phyloP scores from a whole-genome alignment of 1,284 basidiomycete species.

The Pseudozyma tsukubaensis region DNA sequence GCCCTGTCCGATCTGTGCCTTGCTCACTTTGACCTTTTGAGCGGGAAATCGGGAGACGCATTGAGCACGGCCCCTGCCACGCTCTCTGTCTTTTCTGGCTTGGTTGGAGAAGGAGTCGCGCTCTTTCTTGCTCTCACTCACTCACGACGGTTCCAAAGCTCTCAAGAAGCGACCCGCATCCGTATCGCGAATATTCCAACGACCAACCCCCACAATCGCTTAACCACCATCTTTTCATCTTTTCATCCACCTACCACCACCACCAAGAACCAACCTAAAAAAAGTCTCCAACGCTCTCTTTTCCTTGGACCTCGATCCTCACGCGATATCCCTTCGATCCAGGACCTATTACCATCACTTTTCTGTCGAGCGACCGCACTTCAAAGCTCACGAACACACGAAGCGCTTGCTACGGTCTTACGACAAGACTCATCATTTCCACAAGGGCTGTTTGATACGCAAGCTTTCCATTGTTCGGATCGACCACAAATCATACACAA shows the following conservation, averaged over 20 bases:
- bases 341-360: not conserved
- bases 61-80: constrained; percentile 17
- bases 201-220: constrained; percentile 1
- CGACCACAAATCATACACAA: not conserved
- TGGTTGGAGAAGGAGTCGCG: not conserved
- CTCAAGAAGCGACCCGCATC: constrained; percentile 8
- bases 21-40: not conserved
- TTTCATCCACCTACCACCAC: constrained; percentile 12
- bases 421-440: no score
- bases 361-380: not conserved
- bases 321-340: not conserved
- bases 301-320: constrained; percentile 3
- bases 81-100: constrained; percentile 4
- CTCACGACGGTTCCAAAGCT: not conserved
- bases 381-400: not conserved
- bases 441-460: no score
- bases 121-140: not conserved
- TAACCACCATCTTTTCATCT: constrained; percentile 13
- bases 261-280: not conserved
- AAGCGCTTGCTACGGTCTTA: not conserved
- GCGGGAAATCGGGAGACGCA: constrained; percentile 17
- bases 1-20: not conserved
- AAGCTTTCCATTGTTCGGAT: not conserved
- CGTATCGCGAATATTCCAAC: constrained; percentile 30
- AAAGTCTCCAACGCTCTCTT: no score